Conservation (phyloP, 1,284 basidiomycete species). For the Spongiforma sp. region DNA sequence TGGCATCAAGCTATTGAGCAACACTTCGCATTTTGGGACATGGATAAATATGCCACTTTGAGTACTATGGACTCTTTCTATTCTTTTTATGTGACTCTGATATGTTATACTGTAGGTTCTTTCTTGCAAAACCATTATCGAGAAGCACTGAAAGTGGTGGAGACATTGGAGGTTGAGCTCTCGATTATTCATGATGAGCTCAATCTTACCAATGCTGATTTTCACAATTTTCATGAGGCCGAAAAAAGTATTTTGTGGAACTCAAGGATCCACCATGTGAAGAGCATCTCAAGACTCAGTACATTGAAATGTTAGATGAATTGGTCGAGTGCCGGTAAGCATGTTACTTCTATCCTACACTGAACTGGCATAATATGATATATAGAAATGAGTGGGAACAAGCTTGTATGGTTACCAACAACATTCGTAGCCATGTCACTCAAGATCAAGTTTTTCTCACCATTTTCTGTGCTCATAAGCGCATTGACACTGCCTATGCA, state of each 20-base stretch:
- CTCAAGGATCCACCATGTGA: neutral
- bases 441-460: neutral
- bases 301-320: neutral
- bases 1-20: conserved; percentile 4
- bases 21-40: conserved; percentile 7
- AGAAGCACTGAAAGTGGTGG: neutral
- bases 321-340: neutral
- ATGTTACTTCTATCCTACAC: neutral
- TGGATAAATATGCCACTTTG: conserved; percentile 3
- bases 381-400: neutral
- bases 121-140: neutral
- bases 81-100: neutral
- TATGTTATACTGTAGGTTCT: neutral
- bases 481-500: neutral
- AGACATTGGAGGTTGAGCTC: neutral
- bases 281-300: neutral
- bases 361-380: neutral
- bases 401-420: neutral
- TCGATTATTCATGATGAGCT: neutral
- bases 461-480: neutral
- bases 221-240: neutral
- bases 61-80: neutral
- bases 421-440: neutral
- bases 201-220: neutral
- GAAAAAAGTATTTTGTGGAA: neutral